Base-by-base conservation (phyloP, 768 basidiomycete species). In the Boletus vinaceobasis region DNA sequence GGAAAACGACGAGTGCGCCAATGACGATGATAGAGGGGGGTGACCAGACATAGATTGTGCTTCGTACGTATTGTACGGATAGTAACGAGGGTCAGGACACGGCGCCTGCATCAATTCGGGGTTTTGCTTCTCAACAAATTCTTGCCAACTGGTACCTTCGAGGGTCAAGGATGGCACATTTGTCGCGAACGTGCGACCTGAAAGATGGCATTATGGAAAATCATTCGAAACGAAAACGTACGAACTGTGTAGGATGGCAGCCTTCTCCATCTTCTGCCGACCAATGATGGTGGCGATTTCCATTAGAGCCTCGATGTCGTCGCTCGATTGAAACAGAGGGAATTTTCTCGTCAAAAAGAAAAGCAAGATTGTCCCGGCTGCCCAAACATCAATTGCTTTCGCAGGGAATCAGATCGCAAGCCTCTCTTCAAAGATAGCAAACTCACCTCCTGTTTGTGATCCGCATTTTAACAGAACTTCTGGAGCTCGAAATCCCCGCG, bases 341-440 rank as follows among this genome's bases (percentile, higher is more conserved):
- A 98, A 99, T 61, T 96, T 97, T 42, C 85, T 82, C 0, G 87
- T 87, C 35, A 99, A 77, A 74, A 98, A 95, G 74, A 95, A 95
- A 7, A 98, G 79, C 0, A 99, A 73, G 50, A 98, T 97, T 64
- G 87, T 86, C 0, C 97, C 97, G 7, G 85, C 91, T 0, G 95
- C 88, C 97, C 97, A 99, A 43, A 98, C 83, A 62, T 99, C 97
- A 66, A 98, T 88, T 2, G 96, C 97, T 99, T 66, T 38, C 40
- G 21, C 23, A 37, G 7, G 14, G 11, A 48, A 19, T 69, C 50
- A 67, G 49, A 40, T 46, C 35, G 14, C 44, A 37, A 29, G 42
- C 33, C 42, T 26, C 47, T 37, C 17, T n/a, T 37, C 36, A 45
- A 36, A 48, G 14, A 21, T 21, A 55, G 31, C 73, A n/a, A 43